phyloP scores from a whole-genome alignment of 2,329 filamentous ascomycete species.

The Fusarium neocosmosporiellum region DNA sequence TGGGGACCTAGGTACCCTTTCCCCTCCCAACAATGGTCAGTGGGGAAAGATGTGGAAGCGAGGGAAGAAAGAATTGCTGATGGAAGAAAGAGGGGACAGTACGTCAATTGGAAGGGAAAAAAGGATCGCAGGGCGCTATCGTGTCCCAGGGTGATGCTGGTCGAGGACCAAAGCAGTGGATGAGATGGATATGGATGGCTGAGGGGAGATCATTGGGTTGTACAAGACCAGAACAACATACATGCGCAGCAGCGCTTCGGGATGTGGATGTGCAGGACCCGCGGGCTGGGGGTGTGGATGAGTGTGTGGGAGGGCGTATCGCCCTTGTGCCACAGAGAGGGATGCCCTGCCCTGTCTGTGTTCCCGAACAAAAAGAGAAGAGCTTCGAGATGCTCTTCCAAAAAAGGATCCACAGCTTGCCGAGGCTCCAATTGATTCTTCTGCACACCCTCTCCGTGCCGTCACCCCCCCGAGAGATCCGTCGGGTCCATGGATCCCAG shows the following conservation, averaged over 20 bases:
- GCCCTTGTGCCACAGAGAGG: background rate
- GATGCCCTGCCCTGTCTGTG: background rate
- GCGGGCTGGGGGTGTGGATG: background rate
- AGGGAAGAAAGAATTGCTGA: constrained; percentile 15
- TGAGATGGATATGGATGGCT: constrained; percentile 11
- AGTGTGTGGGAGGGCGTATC: background rate
- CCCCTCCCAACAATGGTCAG: background rate
- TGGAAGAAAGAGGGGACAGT: background rate
- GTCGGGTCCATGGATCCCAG: background rate
- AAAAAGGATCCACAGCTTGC: background rate
- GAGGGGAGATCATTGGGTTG: background rate
- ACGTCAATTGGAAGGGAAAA: constrained; percentile 15
- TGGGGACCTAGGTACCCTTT: background rate
- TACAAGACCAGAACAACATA: background rate
- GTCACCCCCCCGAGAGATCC: background rate
- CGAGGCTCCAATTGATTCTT: background rate
- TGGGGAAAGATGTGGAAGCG: background rate
- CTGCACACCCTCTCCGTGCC: background rate
- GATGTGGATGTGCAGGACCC: background rate
- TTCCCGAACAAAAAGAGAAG: background rate
- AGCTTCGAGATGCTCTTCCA: background rate
- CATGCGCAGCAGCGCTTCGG: background rate
- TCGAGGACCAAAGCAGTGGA: constrained; percentile 36
- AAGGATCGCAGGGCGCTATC: constrained; percentile 8
- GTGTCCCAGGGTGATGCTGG: constrained; percentile 38